These are phyloP conservation scores for Pelargonium myrrhifolium DNA, from an alignment of 441 rosid genomes.

Conservation along the genomic window DNA sequence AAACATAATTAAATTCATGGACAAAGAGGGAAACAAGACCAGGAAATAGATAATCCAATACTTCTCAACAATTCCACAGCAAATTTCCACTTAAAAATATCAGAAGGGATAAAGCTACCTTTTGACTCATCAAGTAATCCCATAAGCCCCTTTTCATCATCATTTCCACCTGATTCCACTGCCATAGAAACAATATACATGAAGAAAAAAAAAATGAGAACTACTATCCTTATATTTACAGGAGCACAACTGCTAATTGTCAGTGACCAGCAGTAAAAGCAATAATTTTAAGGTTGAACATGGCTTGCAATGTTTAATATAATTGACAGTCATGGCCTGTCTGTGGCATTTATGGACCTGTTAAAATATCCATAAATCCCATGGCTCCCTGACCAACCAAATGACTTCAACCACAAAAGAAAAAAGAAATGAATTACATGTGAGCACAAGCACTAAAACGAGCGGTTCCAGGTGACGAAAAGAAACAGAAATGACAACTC, in stretches of 20 bases:
- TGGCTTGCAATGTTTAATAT: neutral
- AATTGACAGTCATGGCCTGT: neutral
- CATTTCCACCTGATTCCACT: conserved; percentile 39
- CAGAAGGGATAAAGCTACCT: conserved; percentile 29
- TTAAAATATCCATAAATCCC: neutral
- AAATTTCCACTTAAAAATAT: too few species aligned
- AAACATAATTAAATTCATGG: neutral
- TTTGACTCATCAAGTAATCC: conserved; percentile 37
- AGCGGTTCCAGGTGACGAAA: too few species aligned
- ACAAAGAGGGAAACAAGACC: neutral
- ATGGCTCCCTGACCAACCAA: neutral
- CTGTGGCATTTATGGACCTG: neutral
- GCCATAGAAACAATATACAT: neutral
- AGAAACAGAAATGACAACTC: neutral
- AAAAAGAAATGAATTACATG: too few species aligned
- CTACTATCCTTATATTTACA: neutral
- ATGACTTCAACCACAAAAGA: too few species aligned
- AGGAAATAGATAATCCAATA: neutral
- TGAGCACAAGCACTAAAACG: too few species aligned
- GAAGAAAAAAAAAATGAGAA: neutral
- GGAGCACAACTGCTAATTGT: neutral
- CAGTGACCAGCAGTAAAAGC: neutral
- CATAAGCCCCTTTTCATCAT: conserved; percentile 32
- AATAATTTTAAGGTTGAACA: neutral
- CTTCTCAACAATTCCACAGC: too few species aligned